Evolutionary conservation across 305 asterid species (phyloP).

Genomic region (Fraxinus ornus): DNA sequence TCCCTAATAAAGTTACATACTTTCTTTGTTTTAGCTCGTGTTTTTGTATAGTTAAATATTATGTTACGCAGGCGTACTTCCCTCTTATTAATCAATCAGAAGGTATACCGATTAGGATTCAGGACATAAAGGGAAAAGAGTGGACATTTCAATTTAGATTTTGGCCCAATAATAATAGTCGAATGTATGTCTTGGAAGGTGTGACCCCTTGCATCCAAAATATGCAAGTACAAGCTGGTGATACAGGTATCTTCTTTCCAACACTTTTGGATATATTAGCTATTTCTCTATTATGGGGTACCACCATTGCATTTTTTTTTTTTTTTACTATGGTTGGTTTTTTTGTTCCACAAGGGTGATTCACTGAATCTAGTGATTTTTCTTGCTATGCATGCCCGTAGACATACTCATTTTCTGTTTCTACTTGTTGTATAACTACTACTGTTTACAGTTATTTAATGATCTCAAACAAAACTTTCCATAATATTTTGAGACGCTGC

Average conservation of each 20-base stretch:
- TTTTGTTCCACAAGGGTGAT: not conserved
- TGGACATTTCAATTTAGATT: conserved; percentile 98
- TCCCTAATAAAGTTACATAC: too few species aligned
- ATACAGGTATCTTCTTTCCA: conserved; percentile 56
- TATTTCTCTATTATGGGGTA: not conserved
- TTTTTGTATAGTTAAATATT: not conserved
- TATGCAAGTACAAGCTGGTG: conserved; percentile 97
- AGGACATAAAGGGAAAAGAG: conserved; percentile 90
- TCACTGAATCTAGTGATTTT: not conserved
- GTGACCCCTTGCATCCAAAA: conserved; percentile 98
- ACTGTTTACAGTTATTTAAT: not conserved
- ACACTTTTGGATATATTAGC: not conserved
- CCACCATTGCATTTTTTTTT: too few species aligned
- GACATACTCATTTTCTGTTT: not conserved
- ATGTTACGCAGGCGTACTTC: conserved; percentile 74
- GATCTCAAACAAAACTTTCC: not conserved
- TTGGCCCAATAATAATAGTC: conserved; percentile 98
- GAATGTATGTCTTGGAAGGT: conserved; percentile 98
- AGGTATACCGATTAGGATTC: conserved; percentile 85
- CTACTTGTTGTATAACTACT: not conserved
- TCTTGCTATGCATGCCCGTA: not conserved
- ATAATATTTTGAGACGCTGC: not conserved
- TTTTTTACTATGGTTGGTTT: not conserved
- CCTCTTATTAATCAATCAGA: conserved; percentile 95
- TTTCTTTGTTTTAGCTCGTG: too few species aligned